phyloP scores from a whole-genome alignment of 108 stramenopile species.

The Phaeodactylum tricornutum region DNA sequence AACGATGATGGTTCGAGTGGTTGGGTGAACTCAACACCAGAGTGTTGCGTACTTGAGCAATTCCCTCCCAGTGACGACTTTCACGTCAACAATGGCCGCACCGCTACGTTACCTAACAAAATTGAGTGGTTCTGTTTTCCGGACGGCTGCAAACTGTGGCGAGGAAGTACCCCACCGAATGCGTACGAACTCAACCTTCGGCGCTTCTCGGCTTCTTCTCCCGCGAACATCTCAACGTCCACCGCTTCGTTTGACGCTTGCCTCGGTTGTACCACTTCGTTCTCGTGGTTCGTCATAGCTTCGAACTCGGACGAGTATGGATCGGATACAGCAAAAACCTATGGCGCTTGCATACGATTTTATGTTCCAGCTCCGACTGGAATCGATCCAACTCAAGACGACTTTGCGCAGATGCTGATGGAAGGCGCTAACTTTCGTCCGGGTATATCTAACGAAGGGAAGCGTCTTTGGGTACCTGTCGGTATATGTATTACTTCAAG shows the following conservation, averaged over 20 bases:
- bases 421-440: conserved; percentile 1
- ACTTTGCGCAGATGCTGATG: conserved; percentile 52
- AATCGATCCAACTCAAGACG: conserved; percentile 70
- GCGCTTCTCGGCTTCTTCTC: conserved; percentile 56
- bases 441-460: background rate
- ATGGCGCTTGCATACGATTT: conserved; percentile 74
- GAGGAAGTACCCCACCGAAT: conserved; percentile 61
- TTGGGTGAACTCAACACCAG: conserved; percentile 73
- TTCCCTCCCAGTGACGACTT: conserved; percentile 70
- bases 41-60: conserved; percentile 66
- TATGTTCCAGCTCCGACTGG: conserved; percentile 73
- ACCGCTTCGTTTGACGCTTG: conserved; percentile 68
- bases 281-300: conserved; percentile 79
- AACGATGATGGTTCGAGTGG: conserved; percentile 64
- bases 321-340: conserved; percentile 61
- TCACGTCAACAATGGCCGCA: conserved; percentile 46
- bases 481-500: conserved; percentile 65
- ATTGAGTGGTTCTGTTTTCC: conserved; percentile 85
- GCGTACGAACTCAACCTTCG: conserved; percentile 42
- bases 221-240: conserved; percentile 34
- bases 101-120: conserved; percentile 50
- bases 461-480: conserved; percentile 73
- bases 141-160: conserved; percentile 73
- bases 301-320: conserved; percentile 80
- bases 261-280: conserved; percentile 68